Evolutionary conservation across 2,329 filamentous ascomycete species (phyloP).

Genomic region (Talaromyces sp.): DNA sequence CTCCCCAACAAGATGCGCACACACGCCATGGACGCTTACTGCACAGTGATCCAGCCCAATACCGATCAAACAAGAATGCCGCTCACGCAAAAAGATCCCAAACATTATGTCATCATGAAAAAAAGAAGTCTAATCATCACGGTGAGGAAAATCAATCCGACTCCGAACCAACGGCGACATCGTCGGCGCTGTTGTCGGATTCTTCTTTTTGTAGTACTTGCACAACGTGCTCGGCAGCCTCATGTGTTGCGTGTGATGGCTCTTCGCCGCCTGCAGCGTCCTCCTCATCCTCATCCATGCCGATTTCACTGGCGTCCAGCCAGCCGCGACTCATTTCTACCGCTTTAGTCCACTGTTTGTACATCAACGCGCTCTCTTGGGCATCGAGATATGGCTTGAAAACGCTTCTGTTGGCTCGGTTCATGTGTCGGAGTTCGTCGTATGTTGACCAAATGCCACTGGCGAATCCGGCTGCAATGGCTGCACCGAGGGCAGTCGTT

Average conservation of each 20-base stretch:
- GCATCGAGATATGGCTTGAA: conserved; percentile 65
- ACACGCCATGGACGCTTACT: conserved; percentile 1
- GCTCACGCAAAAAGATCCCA: conserved; percentile 1
- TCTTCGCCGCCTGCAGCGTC: conserved; percentile 10
- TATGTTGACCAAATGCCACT: conserved; percentile 74
- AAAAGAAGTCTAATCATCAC: background rate
- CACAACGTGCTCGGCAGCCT: background rate
- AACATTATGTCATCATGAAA: background rate
- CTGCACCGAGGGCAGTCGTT: conserved; percentile 82
- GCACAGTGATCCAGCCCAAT: background rate
- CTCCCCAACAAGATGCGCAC: background rate
- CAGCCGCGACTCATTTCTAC: conserved; percentile 77
- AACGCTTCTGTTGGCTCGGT: conserved; percentile 63
- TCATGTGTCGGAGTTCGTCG: conserved; percentile 69
- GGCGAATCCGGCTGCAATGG: conserved; percentile 84
- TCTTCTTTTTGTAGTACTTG: conserved; percentile 1
- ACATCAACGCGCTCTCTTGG: conserved; percentile 60
- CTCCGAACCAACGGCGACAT: conserved; percentile 13
- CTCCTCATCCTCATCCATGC: conserved; percentile 21
- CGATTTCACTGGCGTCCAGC: conserved; percentile 37
- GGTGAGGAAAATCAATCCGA: conserved; percentile 8
- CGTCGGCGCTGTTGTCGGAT: conserved; percentile 1
- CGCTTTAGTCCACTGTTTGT: conserved; percentile 69
- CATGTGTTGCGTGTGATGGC: background rate
- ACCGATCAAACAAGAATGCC: background rate